Evolutionary conservation across 495 filamentous ascomycete species (phyloP).

Genomic region (Chaetomidium leptoderma): DNA sequence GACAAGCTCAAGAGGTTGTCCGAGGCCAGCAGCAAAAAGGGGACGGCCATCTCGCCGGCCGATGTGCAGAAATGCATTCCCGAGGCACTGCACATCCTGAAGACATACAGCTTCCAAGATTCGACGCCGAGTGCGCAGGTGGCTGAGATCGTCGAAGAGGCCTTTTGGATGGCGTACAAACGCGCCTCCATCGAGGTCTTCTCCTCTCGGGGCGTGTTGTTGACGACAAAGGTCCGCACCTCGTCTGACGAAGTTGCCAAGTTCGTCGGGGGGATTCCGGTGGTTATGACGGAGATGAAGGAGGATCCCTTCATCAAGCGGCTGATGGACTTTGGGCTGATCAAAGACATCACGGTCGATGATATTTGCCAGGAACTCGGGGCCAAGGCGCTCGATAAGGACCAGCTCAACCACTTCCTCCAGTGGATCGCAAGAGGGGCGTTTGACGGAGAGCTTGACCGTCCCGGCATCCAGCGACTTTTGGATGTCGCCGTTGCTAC

Average conservation of each 20-base stretch:
- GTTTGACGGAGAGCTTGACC: conserved; percentile 61
- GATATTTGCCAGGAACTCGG: conserved; percentile 82
- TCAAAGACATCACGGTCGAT: conserved; percentile 77
- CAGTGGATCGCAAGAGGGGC: conserved; percentile 73
- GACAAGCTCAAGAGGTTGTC: conserved; percentile 46
- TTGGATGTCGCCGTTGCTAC: conserved; percentile 78
- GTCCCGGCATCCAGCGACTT: conserved; percentile 56
- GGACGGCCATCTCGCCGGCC: conserved; percentile 41
- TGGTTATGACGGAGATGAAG: conserved; percentile 71
- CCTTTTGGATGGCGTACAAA: conserved; percentile 89
- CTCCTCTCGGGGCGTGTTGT: conserved; percentile 78
- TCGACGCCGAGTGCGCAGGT: conserved; percentile 82
- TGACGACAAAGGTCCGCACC: conserved; percentile 70
- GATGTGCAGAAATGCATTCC: conserved; percentile 65
- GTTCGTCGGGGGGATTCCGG: conserved; percentile 88
- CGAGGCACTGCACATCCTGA: conserved; percentile 70
- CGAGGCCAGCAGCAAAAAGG: conserved; percentile 45
- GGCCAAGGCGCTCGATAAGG: conserved; percentile 65
- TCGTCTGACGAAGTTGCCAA: conserved; percentile 72
- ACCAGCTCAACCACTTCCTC: conserved; percentile 75
- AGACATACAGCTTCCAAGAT: conserved; percentile 78
- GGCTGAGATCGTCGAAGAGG: conserved; percentile 79
- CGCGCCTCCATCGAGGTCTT: conserved; percentile 78
- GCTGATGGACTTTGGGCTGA: conserved; percentile 70
- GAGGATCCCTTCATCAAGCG: conserved; percentile 67